Evolutionary conservation across 2,329 filamentous ascomycete genomes (phyloP).

Genomic region (Aspergillus flavus): DNA sequence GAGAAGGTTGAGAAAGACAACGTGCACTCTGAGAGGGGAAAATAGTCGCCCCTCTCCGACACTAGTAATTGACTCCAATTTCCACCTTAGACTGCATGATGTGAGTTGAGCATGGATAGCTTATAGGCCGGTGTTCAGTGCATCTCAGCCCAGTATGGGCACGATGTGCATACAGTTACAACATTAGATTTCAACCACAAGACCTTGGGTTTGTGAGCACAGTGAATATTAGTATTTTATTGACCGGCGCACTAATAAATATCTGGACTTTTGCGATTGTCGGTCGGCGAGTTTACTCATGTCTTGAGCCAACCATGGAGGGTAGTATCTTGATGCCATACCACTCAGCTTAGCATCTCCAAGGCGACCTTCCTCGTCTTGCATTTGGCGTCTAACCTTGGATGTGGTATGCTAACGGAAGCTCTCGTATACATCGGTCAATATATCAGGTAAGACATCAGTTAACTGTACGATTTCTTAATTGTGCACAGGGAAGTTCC

Average conservation of each 20-base stretch:
- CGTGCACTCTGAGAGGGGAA: not conserved
- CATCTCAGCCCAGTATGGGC: not conserved
- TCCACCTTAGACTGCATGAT: not conserved
- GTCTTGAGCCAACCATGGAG: not conserved
- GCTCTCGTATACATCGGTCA: no score
- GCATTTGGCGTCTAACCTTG: no score
- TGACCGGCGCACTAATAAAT: accelerated
- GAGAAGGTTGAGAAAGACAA: not conserved
- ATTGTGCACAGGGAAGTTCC: no score
- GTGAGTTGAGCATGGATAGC: not conserved
- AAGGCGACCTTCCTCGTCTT: no score
- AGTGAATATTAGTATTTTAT: not conserved
- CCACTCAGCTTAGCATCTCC: no score
- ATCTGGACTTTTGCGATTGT: not conserved
- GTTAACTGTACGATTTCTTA: no score
- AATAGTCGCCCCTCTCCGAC: not conserved
- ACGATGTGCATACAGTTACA: not conserved
- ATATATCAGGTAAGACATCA: no score
- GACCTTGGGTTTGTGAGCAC: not conserved
- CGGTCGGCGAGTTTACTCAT: not conserved
- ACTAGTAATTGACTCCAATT: not conserved
- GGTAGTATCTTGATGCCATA: not conserved
- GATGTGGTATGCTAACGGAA: no score
- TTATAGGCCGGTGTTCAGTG: not conserved
- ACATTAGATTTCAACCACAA: not conserved